Evolutionary conservation across 768 basidiomycete genomes (phyloP), one percentile per base, ranked within the genome.

Genomic region (Crassisporium funariophilum): DNA sequence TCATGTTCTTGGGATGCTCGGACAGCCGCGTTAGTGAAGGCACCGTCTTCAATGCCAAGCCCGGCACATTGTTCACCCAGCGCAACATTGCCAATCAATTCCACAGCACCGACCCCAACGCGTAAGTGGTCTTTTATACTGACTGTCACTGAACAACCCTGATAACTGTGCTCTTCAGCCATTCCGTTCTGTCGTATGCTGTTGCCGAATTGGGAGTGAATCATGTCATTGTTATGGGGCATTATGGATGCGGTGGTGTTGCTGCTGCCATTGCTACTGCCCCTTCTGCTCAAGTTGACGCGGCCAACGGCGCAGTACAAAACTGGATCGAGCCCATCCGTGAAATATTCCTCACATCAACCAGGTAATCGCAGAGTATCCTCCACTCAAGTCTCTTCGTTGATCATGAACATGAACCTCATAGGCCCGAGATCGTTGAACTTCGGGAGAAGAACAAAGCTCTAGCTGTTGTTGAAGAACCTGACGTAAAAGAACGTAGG

Each of bases 241-340:
- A 74, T 49, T 74, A 74, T 39, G 73, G 72, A 1, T 74, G 72
- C 44, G 70, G 72, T 13, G 73, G 73, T 23, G 65, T 74, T 10
- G 72, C 66, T 10, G 69, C 71, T 21, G 62, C 71, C 5, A 70
- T 70, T 45, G 56, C 60, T n/a, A 52, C 62, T 1, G 55, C 58
- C 2, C 59, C 63, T 1, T 24, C 29, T 4, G 35, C 42, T 10
- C 52, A 54, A 17, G 46, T 64, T 12, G 62, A 67, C 41, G 55
- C 55, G 3, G 59, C 66, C 6, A 58, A 61, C 10, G 57, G 63
- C 19, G 68, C 71, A 4, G 67, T 74, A 6, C 67, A 73, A 37
- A 66, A 56, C 19, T 74, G 73, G 73, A 73, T 74, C 41, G 45
- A 59, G 12, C 72, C 72, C 4, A 73, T 74, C 22, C 62, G 71